Evolutionary conservation across 495 filamentous ascomycete genomes (phyloP).

Genomic region (Podospora didyma): DNA sequence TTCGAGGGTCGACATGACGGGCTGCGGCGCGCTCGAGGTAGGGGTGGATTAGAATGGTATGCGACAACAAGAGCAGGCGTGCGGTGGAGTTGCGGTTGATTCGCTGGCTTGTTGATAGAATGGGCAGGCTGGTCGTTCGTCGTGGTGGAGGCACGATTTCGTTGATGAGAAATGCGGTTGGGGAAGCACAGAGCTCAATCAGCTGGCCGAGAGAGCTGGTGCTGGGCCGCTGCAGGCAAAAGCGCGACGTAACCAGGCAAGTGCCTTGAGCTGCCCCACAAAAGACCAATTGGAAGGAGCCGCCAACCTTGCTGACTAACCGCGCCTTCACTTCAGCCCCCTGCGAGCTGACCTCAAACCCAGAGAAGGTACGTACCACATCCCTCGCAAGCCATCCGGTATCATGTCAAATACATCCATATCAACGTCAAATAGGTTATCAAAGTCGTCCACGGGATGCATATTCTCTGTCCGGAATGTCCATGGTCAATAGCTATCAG

Average conservation of each 20-base stretch:
- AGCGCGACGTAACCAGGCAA: constrained; percentile 32
- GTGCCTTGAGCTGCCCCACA: neutral
- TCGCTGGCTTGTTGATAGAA: neutral
- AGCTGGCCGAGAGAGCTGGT: no score
- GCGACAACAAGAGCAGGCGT: neutral
- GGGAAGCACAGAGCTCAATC: constrained; percentile 21
- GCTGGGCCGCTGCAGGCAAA: constrained; percentile 34
- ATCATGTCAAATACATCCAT: no score
- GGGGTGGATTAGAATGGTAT: neutral
- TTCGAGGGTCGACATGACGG: constrained; percentile 38
- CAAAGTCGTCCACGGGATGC: no score
- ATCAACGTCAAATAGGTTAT: no score
- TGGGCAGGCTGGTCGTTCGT: constrained; percentile 2
- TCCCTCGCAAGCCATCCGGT: no score
- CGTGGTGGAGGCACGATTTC: neutral
- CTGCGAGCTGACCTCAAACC: neutral
- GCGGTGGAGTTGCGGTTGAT: neutral
- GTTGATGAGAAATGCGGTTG: constrained; percentile 18
- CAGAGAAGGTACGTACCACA: no score
- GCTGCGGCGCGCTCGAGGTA: constrained; percentile 1
- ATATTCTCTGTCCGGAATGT: no score
- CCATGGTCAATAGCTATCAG: no score
- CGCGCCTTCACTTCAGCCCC: neutral
- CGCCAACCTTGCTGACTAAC: neutral
- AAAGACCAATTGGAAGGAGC: neutral